Percentiles rank a stretch among this genome's conserved stretches.
phyloP scores from a whole-genome alignment of 306 rosid species.

The Cotoneaster glaucophyllus region DNA sequence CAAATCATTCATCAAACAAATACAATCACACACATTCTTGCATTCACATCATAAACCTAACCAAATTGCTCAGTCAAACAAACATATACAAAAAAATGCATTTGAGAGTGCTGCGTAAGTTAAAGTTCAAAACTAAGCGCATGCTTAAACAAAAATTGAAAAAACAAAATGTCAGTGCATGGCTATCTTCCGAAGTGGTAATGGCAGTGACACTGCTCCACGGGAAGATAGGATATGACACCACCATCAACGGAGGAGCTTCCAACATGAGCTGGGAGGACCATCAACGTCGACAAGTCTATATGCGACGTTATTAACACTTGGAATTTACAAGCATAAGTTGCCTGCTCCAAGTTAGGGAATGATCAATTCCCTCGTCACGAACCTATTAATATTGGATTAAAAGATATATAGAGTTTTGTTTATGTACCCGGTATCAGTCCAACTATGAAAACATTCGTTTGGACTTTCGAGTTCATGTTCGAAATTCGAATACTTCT shows the following conservation, averaged over 20 bases:
- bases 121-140: too few species aligned
- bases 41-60: neutral
- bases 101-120: neutral
- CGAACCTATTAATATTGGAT: neutral
- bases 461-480: neutral
- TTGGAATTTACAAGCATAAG: neutral
- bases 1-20: neutral
- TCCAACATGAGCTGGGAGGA: neutral
- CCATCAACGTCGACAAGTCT: neutral
- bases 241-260: too few species aligned
- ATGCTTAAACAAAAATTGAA: too few species aligned
- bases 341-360: neutral
- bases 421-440: neutral
- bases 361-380: neutral
- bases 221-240: neutral
- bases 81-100: neutral
- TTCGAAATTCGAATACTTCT: neutral
- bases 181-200: neutral
- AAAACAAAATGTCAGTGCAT: neutral
- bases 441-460: neutral
- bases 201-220: neutral
- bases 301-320: neutral
- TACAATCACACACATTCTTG: neutral
- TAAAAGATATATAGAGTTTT: neutral
- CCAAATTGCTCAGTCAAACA: neutral